Base-by-base conservation (phyloP, 1,284 basidiomycete genomes). In the Papiliotrema fonsecae region DNA sequence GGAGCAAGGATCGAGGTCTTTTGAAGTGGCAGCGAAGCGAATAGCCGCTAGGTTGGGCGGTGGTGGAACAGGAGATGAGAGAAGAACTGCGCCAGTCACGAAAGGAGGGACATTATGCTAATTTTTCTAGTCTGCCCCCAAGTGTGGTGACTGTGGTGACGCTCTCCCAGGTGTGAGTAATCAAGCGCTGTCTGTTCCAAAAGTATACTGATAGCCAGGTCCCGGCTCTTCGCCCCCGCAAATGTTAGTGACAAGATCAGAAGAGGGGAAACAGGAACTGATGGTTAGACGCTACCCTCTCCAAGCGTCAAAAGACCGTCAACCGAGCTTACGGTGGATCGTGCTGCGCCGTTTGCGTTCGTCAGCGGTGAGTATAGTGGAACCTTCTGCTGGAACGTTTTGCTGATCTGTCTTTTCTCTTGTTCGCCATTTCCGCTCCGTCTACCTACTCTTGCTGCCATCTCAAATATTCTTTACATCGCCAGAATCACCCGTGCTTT, bases 71-170 rank as follows among this genome's bases (percentile, higher is more conserved):
- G 34, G 25, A 39, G 35, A 27, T 30, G 11, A 18, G 45, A 6
- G 7, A 16, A 31, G 30, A 31, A n/a, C 16, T 31, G 30, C 30
- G 30, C 30, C 16, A 10, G 10, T 16, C 9, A 31, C 10, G 30
- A 31, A 31, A 31, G 16, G 30, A 31, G 30, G 16, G 30, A 31
- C 16, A 16, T 31, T 16, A 26, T 38, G 50, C 38, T 36, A 47
- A 52, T 42, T 14, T 4, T 19, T 49, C 9, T 54, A 73, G 70
- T 66, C 71, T 48, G 78, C 88, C 45, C 94, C 94, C 69, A 97
- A 97, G 78, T 98, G 94, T 77, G 89, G 92, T 82, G 92, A 97
- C 79, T 97, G 92, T 69, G 91, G 90, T 58, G 81, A 84, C 68
- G 87, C 84, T 64, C 84, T 97, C 52, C 84, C 90, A 62, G 92